Base-by-base conservation (phyloP, 2,329 filamentous ascomycete species). In the Colletotrichum sp. region DNA sequence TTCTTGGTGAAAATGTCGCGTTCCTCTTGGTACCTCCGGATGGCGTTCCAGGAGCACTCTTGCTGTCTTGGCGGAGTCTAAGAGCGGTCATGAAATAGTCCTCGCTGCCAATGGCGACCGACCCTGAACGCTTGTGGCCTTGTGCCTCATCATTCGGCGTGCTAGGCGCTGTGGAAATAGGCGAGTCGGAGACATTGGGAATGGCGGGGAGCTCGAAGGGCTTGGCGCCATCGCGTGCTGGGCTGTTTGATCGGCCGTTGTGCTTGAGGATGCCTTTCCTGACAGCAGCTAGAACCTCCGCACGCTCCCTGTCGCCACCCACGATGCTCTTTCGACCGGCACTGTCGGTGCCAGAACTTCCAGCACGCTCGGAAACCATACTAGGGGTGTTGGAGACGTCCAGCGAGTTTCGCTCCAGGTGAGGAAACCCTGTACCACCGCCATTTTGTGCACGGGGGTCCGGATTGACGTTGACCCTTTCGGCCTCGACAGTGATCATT, bases 181-280 rank as follows among this genome's bases (percentile, higher is more conserved):
- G 96, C 3, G 95, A 96, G 78, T 97, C 95, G 70, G 90, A 91
- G 76, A 93, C 88, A 58, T 89, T 89, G 6, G 93, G 91, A 28
- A 93, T 90, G 77, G 88, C 88, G 8, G 92, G 91, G 10, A 93
- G 85, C 69, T 91, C 71, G 34, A 73, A 77, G 52, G 66, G 64
- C 16, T 73, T 55, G 9, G 39, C 60, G n/a, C 69, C 72, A 10
- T 78, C 75, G 18, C 69, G 71, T n/a, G 71, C 71, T 22, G 77
- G 75, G 62, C 75, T 77, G 7, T 52, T 55, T 13, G 67, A 70
- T 27, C 75, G 39, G n/a, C 43, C 43, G 25, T 84, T 90, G 94
- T 96, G 94, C 87, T 99, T 99, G 71, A 99, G 85, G 66, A 99
- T 99, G 65, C 97, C 97, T 86, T 98, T 98, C 82, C 95, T 95